Base-by-base conservation (phyloP, 768 basidiomycete species). In the Lentinula edodes region DNA sequence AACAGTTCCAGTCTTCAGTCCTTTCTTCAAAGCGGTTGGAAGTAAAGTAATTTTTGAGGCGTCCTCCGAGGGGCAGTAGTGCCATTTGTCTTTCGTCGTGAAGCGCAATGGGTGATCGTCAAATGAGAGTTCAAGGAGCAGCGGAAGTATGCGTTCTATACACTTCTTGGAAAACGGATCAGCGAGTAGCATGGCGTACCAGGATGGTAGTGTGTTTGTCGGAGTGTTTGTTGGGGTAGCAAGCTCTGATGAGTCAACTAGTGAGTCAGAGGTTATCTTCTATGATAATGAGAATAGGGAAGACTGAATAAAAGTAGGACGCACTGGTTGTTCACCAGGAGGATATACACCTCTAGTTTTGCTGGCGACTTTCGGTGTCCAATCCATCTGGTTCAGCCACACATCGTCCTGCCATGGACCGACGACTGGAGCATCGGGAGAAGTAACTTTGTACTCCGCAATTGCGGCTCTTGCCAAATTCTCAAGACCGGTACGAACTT, bases 371-470 rank as follows among this genome's bases (percentile, higher is more conserved):
- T 98, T 98, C 1, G 92, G 92, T 1, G 91, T 88, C 97, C 97
- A 98, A 70, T 99, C 95, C 61, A 98, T 78, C 71, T 99, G 97
- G 53, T 79, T 82, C 13, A 95, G 73, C 93, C 94, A 97, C 6
- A 86, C 85, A 72, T 93, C 90, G 2, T 80, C 78, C 70, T 79
- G 83, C 89, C 87, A 93, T 53, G 70, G 72, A 35, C 75, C 83
- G 52, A 74, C 72, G 10, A 64, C 67, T 13, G 65, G 69, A 18
- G 62, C 60, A 7, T 68, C 68, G 43, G 43, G 51, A 32, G 58
- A 42, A 12, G 42, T 18, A 13, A 46, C 52, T 5, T 53, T 59
- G 52, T 63, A 48, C 8, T 76, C 73, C 76, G 83, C 78, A 73
- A 88, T 64, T 6, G 82, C 79, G 51, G 85, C 75, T 60, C 81